Evolutionary conservation across 78 protist genomes (phyloP).

Genomic region (Dictyostelium intermedium): DNA sequence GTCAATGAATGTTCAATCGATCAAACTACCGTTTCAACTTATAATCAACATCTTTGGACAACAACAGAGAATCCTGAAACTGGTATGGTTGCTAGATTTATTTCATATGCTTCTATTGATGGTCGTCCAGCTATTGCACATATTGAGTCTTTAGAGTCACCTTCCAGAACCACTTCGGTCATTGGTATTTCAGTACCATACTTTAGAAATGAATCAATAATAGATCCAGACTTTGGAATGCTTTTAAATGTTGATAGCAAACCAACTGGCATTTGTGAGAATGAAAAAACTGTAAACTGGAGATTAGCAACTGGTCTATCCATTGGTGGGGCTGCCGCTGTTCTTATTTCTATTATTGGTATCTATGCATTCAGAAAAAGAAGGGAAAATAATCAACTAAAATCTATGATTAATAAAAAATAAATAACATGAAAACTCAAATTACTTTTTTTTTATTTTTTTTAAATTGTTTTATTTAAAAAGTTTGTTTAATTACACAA

Average conservation of each 20-base stretch:
- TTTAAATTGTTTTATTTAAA: no score
- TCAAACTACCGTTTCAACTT: background rate
- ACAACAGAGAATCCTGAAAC: background rate
- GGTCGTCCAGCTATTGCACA: background rate
- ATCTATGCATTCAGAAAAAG: background rate
- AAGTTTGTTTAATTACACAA: no score
- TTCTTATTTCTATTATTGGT: background rate
- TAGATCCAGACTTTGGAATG: conserved; percentile 8
- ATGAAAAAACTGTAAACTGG: background rate
- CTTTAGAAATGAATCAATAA: background rate
- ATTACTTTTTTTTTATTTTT: no score
- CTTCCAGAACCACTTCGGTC: background rate
- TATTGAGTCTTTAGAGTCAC: background rate
- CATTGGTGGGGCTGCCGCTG: conserved; percentile 2
- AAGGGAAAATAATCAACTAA: background rate
- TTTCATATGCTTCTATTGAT: background rate
- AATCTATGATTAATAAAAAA: background rate
- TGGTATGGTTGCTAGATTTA: conserved; percentile 6
- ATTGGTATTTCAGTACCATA: conserved; percentile 9
- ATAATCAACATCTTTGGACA: conserved; percentile 9
- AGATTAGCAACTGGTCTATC: conserved; percentile 11
- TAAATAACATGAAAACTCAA: no score
- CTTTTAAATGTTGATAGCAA: background rate
- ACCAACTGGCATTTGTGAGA: background rate
- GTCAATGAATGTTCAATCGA: background rate